Evolutionary conservation across 345 rosid genomes (phyloP).

Genomic region (Raphanus raphanistrum): DNA sequence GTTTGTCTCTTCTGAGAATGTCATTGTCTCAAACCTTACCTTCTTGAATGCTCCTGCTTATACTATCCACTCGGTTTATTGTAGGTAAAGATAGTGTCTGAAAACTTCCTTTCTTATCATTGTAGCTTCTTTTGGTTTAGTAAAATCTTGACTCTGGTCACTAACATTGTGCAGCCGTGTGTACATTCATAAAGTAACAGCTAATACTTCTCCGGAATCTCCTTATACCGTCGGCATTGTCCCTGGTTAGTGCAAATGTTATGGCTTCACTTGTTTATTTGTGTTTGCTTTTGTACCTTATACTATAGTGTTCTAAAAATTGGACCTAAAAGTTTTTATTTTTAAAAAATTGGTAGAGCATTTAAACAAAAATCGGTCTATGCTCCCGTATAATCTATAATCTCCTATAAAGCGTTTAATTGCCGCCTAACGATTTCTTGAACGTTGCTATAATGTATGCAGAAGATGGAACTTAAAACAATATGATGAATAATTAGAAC

Average conservation of each 20-base stretch:
- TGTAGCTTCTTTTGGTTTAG: constrained; percentile 2
- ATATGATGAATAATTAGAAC: not conserved
- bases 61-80: constrained; percentile 61
- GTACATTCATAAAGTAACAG: constrained; percentile 42
- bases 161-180: constrained; percentile 40
- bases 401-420: not conserved
- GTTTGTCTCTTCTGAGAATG: constrained; percentile 43
- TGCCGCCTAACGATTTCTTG: not conserved
- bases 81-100: constrained; percentile 46
- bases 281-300: not conserved
- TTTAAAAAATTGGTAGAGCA: too few species aligned
- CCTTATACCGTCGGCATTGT: constrained; percentile 53
- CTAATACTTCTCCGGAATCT: constrained; percentile 47
- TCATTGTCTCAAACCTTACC: constrained; percentile 53
- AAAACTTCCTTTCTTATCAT: not conserved
- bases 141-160: not conserved
- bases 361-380: too few species aligned
- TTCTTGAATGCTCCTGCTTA: constrained; percentile 62
- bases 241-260: constrained; percentile 43
- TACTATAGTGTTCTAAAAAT: too few species aligned
- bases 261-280: not conserved
- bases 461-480: not conserved
- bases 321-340: too few species aligned
- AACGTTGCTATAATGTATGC: too few species aligned
- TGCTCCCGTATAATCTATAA: too few species aligned